Percentiles rank a stretch among this genome's conserved stretches.
These are phyloP conservation scores for Hymenoscyphus fraxineus DNA, from an alignment of 2,329 filamentous ascomycete species.

Conservation along the genomic window DNA sequence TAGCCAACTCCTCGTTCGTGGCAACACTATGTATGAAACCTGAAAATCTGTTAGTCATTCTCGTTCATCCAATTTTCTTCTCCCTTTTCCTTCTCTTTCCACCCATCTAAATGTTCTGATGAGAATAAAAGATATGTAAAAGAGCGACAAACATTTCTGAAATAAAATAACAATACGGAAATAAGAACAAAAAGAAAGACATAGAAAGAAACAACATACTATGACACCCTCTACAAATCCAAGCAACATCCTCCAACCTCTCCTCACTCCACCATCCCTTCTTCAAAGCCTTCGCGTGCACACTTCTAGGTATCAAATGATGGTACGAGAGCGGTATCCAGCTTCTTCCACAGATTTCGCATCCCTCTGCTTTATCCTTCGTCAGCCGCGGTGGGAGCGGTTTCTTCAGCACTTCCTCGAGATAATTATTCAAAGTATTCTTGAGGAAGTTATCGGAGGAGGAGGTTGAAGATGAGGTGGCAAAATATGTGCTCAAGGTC, in stretches of 20 bases:
- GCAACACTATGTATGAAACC: slow-evolving; percentile 71
- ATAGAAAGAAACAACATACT: slow-evolving; percentile 33
- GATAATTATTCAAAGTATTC: slow-evolving; percentile 61
- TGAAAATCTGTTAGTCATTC: not conserved
- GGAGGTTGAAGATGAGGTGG: slow-evolving; percentile 38
- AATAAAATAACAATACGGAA: no score
- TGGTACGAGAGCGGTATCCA: slow-evolving; percentile 80
- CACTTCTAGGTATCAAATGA: slow-evolving; percentile 75
- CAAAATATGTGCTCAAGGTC: slow-evolving; percentile 60
- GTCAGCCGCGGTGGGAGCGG: slow-evolving; percentile 63
- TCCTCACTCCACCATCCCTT: slow-evolving; percentile 75
- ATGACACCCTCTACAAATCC: slow-evolving; percentile 83
- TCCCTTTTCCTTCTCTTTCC: not conserved
- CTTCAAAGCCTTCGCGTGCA: slow-evolving; percentile 73
- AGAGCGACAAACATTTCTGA: no score
- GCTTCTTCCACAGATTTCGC: slow-evolving; percentile 72
- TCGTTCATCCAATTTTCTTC: not conserved
- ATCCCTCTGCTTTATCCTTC: slow-evolving; percentile 49
- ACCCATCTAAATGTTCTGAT: not conserved
- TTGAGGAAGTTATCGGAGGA: slow-evolving; percentile 54
- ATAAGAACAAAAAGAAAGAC: not conserved
- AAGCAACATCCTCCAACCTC: slow-evolving; percentile 75
- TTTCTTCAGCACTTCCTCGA: slow-evolving; percentile 52
- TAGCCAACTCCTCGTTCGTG: slow-evolving; percentile 73
- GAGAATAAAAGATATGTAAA: no score